Percentiles rank a stretch among this genome's conserved stretches.
These are phyloP conservation scores for Epichloe baconii DNA, from an alignment of 2,329 filamentous ascomycete species.

Conservation along the genomic window DNA sequence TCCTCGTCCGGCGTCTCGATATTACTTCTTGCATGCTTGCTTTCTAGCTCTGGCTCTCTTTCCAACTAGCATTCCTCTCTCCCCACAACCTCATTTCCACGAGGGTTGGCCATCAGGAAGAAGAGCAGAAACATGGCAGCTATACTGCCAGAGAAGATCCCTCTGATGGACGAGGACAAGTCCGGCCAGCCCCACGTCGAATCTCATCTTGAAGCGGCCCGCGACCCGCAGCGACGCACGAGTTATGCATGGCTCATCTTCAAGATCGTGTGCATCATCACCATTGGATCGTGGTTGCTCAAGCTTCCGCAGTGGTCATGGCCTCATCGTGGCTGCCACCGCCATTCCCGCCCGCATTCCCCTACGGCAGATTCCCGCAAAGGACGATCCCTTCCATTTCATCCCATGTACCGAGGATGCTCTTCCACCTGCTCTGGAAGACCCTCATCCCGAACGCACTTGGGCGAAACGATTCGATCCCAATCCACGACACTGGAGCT, in stretches of 20 bases:
- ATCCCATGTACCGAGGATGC: slow-evolving; percentile 32
- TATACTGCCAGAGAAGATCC: background rate
- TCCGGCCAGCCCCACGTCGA: background rate
- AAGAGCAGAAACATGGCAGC: background rate
- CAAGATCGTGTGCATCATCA: background rate
- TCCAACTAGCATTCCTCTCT: background rate
- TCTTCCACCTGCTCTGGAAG: slow-evolving; percentile 28
- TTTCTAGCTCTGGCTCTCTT: too few species aligned
- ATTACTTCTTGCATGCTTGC: too few species aligned
- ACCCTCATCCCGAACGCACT: slow-evolving; percentile 19
- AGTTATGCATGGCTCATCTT: background rate
- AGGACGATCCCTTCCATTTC: slow-evolving; percentile 32
- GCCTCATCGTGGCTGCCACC: slow-evolving; percentile 5
- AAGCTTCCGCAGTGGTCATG: slow-evolving; percentile 1
- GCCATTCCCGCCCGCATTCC: slow-evolving; percentile 2
- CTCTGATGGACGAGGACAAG: background rate
- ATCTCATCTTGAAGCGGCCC: background rate
- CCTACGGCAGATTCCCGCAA: slow-evolving; percentile 22
- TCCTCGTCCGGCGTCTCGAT: background rate
- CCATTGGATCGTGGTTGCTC: slow-evolving; percentile 1
- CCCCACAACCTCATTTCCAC: background rate
- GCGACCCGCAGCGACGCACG: background rate
- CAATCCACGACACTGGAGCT: slow-evolving; percentile 32
- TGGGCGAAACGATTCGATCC: slow-evolving; percentile 31
- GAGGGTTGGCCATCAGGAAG: background rate